Evolutionary conservation across 2,329 filamentous ascomycete genomes (phyloP), one percentile per base, ranked within the genome.

Genomic region (Alternaria brassicae): DNA sequence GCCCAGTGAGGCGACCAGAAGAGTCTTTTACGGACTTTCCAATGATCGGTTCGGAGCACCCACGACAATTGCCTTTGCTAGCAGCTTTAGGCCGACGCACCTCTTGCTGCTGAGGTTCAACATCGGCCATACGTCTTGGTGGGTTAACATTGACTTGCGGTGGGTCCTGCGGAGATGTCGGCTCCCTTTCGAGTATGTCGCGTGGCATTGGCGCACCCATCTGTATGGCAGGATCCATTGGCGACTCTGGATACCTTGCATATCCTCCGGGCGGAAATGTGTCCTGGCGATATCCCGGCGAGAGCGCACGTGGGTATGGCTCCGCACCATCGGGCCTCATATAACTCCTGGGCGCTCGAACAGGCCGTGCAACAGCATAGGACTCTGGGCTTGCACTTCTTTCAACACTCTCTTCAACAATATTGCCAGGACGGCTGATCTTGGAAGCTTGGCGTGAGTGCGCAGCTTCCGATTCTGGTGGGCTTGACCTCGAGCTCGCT

Each of bases 1-100:
- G 89, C 9, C 95, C 95, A 0, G 92, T 96, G 23, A 99, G 83
- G 23, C 93, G 89, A 15, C 95, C 95, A 70, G 97, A 95, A 0
- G 93, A 93, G 13, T 93, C 96, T 32, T 94, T 96, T 58, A 99
- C 89, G 1, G 93, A 97, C 80, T 97, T 98, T 19, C 93, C 94
- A 42, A 88, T 86, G 69, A 99, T 98, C 6, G 85, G 81, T 44
- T 90, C 82, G 3, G 86, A 83, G 77, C 95, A 99, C 1, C 91
- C 91, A 71, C 92, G 91, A 81, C 95, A 99, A 62, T 87, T 87
- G 2, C 92, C 91, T 56, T 91, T 90, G 15, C 85, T 85, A 1
- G 81, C 76, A 10, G 78, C 80, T 28, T 66, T 67, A 17, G 67
- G 65, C 8, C 71, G 73, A 36, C 72, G 70, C 23, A 36, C 50